Percentiles rank a stretch among this genome's conserved stretches.
These are phyloP conservation scores for Recurvomyces mirabilis DNA, from an alignment of 495 filamentous ascomycete species.

Conservation along the genomic window DNA sequence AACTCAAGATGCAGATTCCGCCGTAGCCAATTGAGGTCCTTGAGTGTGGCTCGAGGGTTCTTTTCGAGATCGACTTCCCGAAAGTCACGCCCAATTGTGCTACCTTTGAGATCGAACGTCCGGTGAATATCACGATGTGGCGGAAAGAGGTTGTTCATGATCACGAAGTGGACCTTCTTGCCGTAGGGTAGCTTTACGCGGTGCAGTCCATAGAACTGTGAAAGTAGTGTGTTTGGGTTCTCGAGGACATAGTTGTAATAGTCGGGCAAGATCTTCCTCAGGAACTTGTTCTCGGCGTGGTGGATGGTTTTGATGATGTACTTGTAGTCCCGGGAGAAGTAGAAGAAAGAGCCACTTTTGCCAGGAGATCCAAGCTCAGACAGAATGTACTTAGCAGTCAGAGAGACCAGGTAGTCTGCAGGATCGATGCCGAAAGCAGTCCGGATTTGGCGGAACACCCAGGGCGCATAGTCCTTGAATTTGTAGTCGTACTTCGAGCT, in stretches of 20 bases:
- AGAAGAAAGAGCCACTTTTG: slow-evolving; percentile 99
- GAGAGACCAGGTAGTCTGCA: slow-evolving; percentile 94
- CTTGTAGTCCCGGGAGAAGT: slow-evolving; percentile 99
- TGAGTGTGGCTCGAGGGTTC: slow-evolving; percentile 74
- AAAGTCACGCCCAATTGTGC: slow-evolving; percentile 84
- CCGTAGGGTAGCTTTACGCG: slow-evolving; percentile 98
- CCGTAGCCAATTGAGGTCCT: slow-evolving; percentile 94
- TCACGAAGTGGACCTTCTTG: slow-evolving; percentile 96
- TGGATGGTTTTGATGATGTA: slow-evolving; percentile 99
- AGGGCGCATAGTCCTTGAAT: slow-evolving; percentile 99
- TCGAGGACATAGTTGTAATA: slow-evolving; percentile 89
- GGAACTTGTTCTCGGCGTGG: slow-evolving; percentile 87
- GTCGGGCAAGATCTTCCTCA: slow-evolving; percentile 81
- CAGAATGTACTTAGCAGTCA: slow-evolving; percentile 97
- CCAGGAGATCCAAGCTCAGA: slow-evolving; percentile 94
- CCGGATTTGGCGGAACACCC: slow-evolving; percentile 93
- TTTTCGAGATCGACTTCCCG: slow-evolving; percentile 75
- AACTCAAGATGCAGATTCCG: slow-evolving; percentile 76
- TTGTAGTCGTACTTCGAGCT: slow-evolving; percentile 99
- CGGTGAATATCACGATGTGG: slow-evolving; percentile 95
- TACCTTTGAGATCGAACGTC: slow-evolving; percentile 97
- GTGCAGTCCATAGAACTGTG: slow-evolving; percentile 96
- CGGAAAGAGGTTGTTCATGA: slow-evolving; percentile 99
- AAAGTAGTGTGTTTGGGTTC: slow-evolving; percentile 92
- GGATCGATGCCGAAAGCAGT: slow-evolving; percentile 84